Conservation (phyloP, 108 stramenopile species). For the Poteriospumella lacustris region DNA sequence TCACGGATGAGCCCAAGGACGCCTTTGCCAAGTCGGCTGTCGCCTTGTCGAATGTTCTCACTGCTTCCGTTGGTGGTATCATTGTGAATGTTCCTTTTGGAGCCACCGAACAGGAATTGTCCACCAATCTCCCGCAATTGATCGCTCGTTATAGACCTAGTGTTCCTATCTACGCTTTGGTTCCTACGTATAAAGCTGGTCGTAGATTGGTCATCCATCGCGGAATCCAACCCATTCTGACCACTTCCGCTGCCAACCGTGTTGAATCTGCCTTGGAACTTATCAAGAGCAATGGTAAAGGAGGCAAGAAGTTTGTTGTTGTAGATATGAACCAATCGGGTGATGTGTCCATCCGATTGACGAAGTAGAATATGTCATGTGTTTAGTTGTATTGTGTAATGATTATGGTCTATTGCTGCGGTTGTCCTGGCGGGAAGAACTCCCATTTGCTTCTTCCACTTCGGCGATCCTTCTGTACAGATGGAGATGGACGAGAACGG, state of each 20-base stretch:
- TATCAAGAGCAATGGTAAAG: too few relatives aligned
- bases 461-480: too few relatives aligned
- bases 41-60: not conserved
- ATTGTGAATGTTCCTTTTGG: not conserved
- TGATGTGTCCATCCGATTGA: too few relatives aligned
- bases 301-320: too few relatives aligned
- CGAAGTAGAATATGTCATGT: too few relatives aligned
- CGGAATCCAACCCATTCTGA: constrained; percentile 64
- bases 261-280: too few relatives aligned
- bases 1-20: not conserved
- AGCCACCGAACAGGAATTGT: not conserved
- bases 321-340: too few relatives aligned
- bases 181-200: constrained; percentile 40
- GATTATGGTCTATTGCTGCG: too few relatives aligned
- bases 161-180: not conserved
- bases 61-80: not conserved
- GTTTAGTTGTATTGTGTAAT: too few relatives aligned
- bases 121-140: not conserved
- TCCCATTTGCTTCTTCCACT: too few relatives aligned
- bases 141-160: not conserved
- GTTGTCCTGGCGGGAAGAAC: too few relatives aligned
- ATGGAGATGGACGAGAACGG: too few relatives aligned
- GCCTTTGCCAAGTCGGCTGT: not conserved
- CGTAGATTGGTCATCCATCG: constrained; percentile 69
- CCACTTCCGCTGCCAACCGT: constrained; percentile 29